Conservation (phyloP, 2,329 filamentous ascomycete genomes). For the Aspergillus candidus region DNA sequence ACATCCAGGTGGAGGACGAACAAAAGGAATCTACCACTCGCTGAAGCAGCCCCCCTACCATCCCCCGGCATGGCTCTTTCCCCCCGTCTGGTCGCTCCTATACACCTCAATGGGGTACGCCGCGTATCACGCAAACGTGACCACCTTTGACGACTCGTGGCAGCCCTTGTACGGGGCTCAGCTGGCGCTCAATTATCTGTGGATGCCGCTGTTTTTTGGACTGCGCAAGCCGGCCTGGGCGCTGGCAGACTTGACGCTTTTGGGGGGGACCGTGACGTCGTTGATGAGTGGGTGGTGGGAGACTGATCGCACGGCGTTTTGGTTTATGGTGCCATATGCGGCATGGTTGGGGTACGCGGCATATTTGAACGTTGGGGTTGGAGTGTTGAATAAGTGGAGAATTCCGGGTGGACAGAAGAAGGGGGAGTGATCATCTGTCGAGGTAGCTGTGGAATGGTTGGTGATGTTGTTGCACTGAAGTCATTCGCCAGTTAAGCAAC, state of each 20-base stretch:
- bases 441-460: too few species aligned
- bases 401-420: constrained; percentile 11
- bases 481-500: too few species aligned
- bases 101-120: constrained; percentile 79
- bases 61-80: constrained; percentile 54
- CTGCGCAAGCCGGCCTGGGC: constrained; percentile 66
- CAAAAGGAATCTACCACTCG: constrained; percentile 31
- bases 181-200: constrained; percentile 75
- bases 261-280: constrained; percentile 67
- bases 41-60: constrained; percentile 46
- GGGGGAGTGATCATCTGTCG: constrained; percentile 1
- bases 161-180: constrained; percentile 81
- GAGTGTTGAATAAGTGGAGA: constrained; percentile 62
- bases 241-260: constrained; percentile 65
- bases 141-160: constrained; percentile 53
- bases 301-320: constrained; percentile 66
- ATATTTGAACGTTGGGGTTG: constrained; percentile 68
- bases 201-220: constrained; percentile 93
- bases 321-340: constrained; percentile 72
- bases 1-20: constrained; percentile 22
- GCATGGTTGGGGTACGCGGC: constrained; percentile 83
- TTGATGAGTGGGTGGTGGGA: constrained; percentile 69
- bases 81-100: constrained; percentile 53
- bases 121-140: constrained; percentile 66
- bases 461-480: too few species aligned